Evolutionary conservation across 2,329 filamentous ascomycete genomes (phyloP).

Genomic region (Phaeosphaeria sp.): DNA sequence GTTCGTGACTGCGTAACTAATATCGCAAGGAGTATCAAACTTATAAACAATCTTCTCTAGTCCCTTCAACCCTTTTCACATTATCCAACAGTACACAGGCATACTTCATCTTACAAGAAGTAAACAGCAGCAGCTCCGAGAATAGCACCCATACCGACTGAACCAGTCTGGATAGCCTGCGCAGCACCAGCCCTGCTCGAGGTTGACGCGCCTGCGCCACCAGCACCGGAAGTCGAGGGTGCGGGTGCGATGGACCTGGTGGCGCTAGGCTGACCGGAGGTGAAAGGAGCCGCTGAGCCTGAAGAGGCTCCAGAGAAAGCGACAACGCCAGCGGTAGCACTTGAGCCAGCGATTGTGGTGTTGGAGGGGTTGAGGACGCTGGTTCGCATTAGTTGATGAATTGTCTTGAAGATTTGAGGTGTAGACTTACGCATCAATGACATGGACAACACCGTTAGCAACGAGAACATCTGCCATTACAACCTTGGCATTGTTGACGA

Average conservation of each 20-base stretch:
- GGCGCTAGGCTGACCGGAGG: conserved; percentile 58
- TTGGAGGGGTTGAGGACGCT: conserved; percentile 63
- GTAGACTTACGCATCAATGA: conserved; percentile 55
- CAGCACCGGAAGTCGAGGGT: conserved; percentile 28
- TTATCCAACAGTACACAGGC: background rate
- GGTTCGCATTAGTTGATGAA: background rate
- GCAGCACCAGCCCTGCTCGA: conserved; percentile 25
- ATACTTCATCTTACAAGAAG: conserved; percentile 18
- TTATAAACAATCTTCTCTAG: background rate
- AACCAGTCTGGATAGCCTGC: conserved; percentile 45
- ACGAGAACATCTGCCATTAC: conserved; percentile 52
- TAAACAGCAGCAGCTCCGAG: conserved; percentile 54
- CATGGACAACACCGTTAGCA: conserved; percentile 57
- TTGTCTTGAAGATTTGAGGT: background rate
- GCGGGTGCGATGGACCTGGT: conserved; percentile 50
- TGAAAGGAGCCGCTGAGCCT: conserved; percentile 60
- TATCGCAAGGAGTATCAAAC: background rate
- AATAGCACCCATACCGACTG: conserved; percentile 55
- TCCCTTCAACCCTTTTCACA: background rate
- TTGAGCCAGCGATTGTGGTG: conserved; percentile 52
- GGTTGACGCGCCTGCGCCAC: conserved; percentile 31
- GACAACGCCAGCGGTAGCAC: conserved; percentile 55
- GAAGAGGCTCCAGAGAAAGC: conserved; percentile 61
- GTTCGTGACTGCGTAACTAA: background rate
- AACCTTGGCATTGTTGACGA: conserved; percentile 54